phyloP scores from a whole-genome alignment of 805 yeast species.

The Pichia ethanolica region DNA sequence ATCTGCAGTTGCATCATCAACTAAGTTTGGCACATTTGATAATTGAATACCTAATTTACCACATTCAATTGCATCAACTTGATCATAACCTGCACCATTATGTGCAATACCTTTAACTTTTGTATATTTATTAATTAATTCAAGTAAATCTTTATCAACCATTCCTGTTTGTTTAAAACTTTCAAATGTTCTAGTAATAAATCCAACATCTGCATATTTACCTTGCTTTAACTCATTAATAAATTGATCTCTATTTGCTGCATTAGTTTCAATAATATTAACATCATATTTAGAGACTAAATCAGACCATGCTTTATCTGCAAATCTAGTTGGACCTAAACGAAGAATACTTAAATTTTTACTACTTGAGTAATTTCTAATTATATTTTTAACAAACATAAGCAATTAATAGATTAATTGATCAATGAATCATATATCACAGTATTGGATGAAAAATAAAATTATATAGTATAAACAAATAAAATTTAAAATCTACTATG shows the following conservation, averaged over 20 bases:
- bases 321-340: conserved; percentile 54
- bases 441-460: not conserved
- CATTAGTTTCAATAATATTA: conserved; percentile 39
- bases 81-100: conserved; percentile 56
- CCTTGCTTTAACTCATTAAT: conserved; percentile 30
- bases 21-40: conserved; percentile 47
- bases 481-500: too few relatives aligned
- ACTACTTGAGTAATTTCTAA: not conserved
- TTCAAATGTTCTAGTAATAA: conserved; percentile 37
- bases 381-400: not conserved
- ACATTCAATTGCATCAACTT: conserved; percentile 37
- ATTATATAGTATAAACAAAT: too few relatives aligned
- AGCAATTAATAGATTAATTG: not conserved
- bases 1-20: conserved; percentile 51
- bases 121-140: conserved; percentile 26
- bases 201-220: conserved; percentile 29
- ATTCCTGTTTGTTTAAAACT: conserved; percentile 34
- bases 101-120: conserved; percentile 38
- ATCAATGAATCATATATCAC: not conserved
- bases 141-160: conserved; percentile 37
- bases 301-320: conserved; percentile 55
- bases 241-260: conserved; percentile 35
- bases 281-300: conserved; percentile 27
- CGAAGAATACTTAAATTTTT: conserved; percentile 54
- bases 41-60: conserved; percentile 36